Evolutionary conservation across 2,329 filamentous ascomycete genomes (phyloP).

Genomic region (Penicillium palitans): DNA sequence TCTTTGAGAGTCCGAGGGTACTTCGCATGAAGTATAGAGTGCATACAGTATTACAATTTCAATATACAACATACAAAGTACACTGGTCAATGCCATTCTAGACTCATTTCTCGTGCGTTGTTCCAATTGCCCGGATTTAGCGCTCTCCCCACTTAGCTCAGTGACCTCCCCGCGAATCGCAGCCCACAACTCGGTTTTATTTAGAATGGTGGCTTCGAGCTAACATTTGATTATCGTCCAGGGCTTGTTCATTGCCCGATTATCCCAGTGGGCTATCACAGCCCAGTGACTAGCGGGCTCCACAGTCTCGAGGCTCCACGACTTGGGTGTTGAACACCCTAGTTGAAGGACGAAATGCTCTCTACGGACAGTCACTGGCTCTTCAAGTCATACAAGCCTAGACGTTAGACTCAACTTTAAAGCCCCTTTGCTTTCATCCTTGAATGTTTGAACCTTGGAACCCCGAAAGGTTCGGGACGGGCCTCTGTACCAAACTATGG

Average conservation of each 20-base stretch:
- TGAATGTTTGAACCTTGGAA: neutral
- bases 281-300: slow-evolving; percentile 14
- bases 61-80: neutral
- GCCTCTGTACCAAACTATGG: slow-evolving; percentile 32
- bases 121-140: slow-evolving; percentile 18
- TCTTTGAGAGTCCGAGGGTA: neutral
- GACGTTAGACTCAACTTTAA: neutral
- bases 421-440: neutral
- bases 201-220: slow-evolving; percentile 14
- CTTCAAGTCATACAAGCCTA: neutral
- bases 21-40: neutral
- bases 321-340: neutral
- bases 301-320: slow-evolving; percentile 4
- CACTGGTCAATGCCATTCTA: neutral
- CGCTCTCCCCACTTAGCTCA: slow-evolving; percentile 20
- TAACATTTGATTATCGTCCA: slow-evolving; percentile 4
- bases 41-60: neutral
- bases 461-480: slow-evolving; percentile 28
- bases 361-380: neutral
- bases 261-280: slow-evolving; percentile 18
- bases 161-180: slow-evolving; percentile 14
- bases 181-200: slow-evolving; percentile 10
- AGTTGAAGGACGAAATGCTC: neutral
- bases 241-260: slow-evolving; percentile 17
- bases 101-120: neutral